A percentile compares a stretch with the other conserved stretches of the same genome.
These are phyloP conservation scores for Cercospora sp. DNA, from an alignment of 2,329 filamentous ascomycete species.

Conservation along the genomic window DNA sequence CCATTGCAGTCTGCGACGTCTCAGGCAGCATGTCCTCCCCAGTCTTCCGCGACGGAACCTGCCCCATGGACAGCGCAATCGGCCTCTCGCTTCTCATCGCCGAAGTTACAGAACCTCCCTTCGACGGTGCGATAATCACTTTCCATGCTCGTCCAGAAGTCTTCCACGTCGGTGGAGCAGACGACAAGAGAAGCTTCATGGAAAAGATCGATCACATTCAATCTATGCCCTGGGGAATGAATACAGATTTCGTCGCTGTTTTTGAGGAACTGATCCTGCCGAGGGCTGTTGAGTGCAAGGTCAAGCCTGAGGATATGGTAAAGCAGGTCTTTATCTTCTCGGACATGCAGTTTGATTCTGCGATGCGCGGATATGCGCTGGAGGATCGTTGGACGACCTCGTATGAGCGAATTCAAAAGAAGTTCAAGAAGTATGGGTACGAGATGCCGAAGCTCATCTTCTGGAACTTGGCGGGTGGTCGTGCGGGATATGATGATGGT, in stretches of 20 bases:
- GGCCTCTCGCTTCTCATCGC: constrained; percentile 59
- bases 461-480: constrained; percentile 57
- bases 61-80: constrained; percentile 56
- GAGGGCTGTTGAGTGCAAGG: constrained; percentile 52
- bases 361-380: constrained; percentile 20
- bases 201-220: constrained; percentile 46
- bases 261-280: constrained; percentile 58
- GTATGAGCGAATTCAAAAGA: constrained; percentile 52
- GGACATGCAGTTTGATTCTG: constrained; percentile 61
- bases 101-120: constrained; percentile 55
- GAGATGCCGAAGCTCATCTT: constrained; percentile 61
- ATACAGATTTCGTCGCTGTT: constrained; percentile 56
- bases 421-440: constrained; percentile 54
- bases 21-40: constrained; percentile 54
- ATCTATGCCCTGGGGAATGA: constrained; percentile 43
- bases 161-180: constrained; percentile 43
- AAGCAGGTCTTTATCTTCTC: constrained; percentile 62
- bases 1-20: constrained; percentile 60
- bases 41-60: constrained; percentile 48
- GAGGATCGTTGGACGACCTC: constrained; percentile 46
- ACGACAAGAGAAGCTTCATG: constrained; percentile 40
- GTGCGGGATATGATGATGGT: constrained; percentile 24
- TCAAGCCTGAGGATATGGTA: constrained; percentile 60
- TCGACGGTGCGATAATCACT: constrained; percentile 57
- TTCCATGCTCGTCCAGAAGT: constrained; percentile 50